Base-by-base conservation (phyloP, 768 basidiomycete species). In the Tulasnella sp. region DNA sequence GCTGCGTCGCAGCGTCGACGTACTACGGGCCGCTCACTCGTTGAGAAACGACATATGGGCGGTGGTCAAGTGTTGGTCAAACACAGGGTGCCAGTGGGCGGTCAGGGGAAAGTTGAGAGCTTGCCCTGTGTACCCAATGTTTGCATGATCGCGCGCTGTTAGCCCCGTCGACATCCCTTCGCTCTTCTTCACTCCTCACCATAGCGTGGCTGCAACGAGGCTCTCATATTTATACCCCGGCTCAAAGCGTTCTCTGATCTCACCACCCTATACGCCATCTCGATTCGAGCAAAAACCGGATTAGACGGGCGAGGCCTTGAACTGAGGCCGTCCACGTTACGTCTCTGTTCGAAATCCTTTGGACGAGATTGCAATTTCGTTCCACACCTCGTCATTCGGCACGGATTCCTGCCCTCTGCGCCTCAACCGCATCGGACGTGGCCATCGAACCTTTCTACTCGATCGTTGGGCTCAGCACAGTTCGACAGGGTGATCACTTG, bases 291-390 rank as follows among this genome's bases (percentile, higher is more conserved):
- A 57, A 57, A 57, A 57, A 57, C 23, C 9, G 55, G 55, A 11
- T 44, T 44, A 26, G 55, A 57, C 9, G 23, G 55, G 55, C 26
- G 23, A 57, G 55, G 55, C 55, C 55, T 57, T 9, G 23, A 57
- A 57, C 55, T 57, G 55, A 57, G 55, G 35, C 55, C 55, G 55
- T 57, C 55, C 55, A 57, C 55, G 55, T 57, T 57, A 57, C 55
- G 55, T 57, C 55, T n/a, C 55, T 57, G 55, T 57, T 57, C 55
- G 55, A 57, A 57, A 57, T 57, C 55, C 55, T 57, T 57, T 57
- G 55, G 55, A 57, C 55, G 55, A 57, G 55, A 57, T 71, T 71
- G 32, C 40, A 71, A 71, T 71, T 42, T 71, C 35, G 32, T 35
- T 71, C 70, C 20, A 71, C 70, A 20, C 35, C 35, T 35, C 35